phyloP scores from a whole-genome alignment of 805 yeast species.

The Schwanniomyces pseudopolymorphus region DNA sequence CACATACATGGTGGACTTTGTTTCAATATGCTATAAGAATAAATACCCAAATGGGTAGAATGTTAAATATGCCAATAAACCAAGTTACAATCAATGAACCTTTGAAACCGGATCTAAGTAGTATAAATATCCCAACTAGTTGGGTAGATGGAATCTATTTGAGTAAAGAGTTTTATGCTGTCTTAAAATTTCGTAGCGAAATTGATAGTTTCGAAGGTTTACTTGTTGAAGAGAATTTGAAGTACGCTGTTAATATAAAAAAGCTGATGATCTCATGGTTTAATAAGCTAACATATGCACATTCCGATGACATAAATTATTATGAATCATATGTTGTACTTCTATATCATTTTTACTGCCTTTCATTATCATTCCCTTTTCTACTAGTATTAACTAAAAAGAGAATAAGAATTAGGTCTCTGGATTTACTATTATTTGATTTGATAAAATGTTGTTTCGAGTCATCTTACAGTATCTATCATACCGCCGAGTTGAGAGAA shows the following conservation, averaged over 20 bases:
- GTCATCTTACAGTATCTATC: background rate
- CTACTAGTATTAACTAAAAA: background rate
- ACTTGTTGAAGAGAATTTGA: background rate
- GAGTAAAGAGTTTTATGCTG: background rate
- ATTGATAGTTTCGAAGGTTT: background rate
- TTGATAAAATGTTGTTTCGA: background rate
- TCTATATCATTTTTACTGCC: background rate
- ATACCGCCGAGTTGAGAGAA: background rate
- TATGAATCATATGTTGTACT: background rate
- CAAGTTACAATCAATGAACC: background rate
- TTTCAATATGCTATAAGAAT: constrained; percentile 20
- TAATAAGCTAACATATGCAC: background rate
- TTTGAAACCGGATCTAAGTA: background rate
- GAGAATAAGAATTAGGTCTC: background rate
- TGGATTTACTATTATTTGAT: background rate
- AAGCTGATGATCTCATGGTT: background rate
- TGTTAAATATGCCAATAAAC: too few species aligned
- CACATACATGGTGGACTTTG: constrained; percentile 1
- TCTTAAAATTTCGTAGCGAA: background rate
- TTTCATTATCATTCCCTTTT: background rate
- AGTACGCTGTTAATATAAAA: background rate
- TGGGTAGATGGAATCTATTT: background rate
- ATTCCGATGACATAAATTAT: background rate
- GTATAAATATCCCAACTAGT: background rate
- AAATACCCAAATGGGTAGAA: constrained; percentile 10